Evolutionary conservation across 371 early-diverging fungal species (phyloP).

Genomic region (Mucor velutinosus): DNA sequence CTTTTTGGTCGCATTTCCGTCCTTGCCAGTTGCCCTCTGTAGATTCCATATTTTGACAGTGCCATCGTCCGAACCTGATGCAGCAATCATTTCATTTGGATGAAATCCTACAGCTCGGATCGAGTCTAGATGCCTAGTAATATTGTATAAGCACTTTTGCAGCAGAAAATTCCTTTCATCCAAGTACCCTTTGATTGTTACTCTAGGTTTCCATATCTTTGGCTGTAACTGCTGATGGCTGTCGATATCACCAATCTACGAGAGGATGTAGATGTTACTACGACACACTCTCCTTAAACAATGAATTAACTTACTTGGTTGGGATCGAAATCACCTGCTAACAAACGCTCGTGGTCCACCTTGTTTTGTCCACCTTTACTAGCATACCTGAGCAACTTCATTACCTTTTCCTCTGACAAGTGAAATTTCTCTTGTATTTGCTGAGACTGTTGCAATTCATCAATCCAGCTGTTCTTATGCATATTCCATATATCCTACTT

Average conservation of each 20-base stretch:
- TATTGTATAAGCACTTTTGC: background rate
- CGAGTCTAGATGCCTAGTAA: constrained; percentile 76
- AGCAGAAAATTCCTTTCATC: too few relatives aligned
- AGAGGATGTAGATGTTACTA: background rate
- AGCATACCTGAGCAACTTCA: constrained; percentile 56
- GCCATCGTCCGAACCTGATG: constrained; percentile 84
- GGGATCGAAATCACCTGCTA: constrained; percentile 35
- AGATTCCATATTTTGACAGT: constrained; percentile 83
- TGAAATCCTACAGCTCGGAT: constrained; percentile 77
- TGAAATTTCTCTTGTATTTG: constrained; percentile 66
- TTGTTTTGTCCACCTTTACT: constrained; percentile 30
- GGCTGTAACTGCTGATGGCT: constrained; percentile 26
- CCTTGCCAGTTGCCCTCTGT: constrained; percentile 40
- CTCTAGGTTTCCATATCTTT: constrained; percentile 64
- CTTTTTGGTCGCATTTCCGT: constrained; percentile 41
- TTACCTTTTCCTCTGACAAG: constrained; percentile 60
- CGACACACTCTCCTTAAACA: constrained; percentile 3
- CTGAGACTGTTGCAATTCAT: constrained; percentile 39
- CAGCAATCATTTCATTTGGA: constrained; percentile 58
- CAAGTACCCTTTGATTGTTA: constrained; percentile 61
- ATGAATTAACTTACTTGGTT: constrained; percentile 28
- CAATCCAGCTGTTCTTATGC: background rate
- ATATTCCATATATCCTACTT: background rate
- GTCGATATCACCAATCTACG: constrained; percentile 30
- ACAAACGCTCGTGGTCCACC: constrained; percentile 36